A percentile compares a stretch with the other conserved stretches of the same genome.
Conservation (phyloP, 305 asterid genomes). For the Fraxinus sp. region DNA sequence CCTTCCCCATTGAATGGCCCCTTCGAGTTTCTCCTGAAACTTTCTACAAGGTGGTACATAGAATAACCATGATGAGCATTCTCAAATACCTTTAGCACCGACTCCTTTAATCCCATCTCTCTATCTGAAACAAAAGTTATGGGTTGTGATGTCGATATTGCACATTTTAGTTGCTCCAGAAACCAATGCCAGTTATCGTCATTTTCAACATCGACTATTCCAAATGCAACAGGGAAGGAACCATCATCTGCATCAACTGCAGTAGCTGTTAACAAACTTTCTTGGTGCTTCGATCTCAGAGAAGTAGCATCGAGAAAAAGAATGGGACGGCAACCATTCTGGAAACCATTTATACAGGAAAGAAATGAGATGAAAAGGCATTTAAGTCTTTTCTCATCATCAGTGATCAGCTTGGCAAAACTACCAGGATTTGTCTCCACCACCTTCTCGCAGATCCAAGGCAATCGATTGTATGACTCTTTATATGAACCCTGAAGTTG, state of each 20-base stretch:
- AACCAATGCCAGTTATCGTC: conserved; percentile 82
- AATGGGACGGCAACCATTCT: conserved; percentile 74
- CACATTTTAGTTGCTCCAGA: conserved; percentile 72
- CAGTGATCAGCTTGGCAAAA: conserved; percentile 51
- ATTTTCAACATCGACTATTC: conserved; percentile 67
- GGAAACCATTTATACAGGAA: conserved; percentile 63
- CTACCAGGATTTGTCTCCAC: conserved; percentile 77
- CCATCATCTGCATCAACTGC: conserved; percentile 86
- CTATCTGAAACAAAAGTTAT: conserved; percentile 74
- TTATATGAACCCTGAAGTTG: conserved; percentile 83
- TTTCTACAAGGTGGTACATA: conserved; percentile 71
- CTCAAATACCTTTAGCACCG: conserved; percentile 58
- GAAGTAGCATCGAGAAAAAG: conserved; percentile 78
- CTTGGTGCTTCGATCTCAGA: conserved; percentile 69
- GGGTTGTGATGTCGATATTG: conserved; percentile 49
- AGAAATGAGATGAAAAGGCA: conserved; percentile 60
- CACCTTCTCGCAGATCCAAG: conserved; percentile 70
- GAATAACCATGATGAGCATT: conserved; percentile 75
- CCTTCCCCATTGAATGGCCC: conserved; percentile 89
- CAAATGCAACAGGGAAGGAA: conserved; percentile 80
- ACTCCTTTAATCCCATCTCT: conserved; percentile 59
- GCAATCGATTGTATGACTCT: conserved; percentile 74
- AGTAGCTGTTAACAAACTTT: conserved; percentile 68
- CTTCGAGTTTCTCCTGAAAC: conserved; percentile 72
- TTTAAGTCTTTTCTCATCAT: conserved; percentile 63